Base-by-base conservation (phyloP, 257 asterid species). In the Capsicum pubescens region DNA sequence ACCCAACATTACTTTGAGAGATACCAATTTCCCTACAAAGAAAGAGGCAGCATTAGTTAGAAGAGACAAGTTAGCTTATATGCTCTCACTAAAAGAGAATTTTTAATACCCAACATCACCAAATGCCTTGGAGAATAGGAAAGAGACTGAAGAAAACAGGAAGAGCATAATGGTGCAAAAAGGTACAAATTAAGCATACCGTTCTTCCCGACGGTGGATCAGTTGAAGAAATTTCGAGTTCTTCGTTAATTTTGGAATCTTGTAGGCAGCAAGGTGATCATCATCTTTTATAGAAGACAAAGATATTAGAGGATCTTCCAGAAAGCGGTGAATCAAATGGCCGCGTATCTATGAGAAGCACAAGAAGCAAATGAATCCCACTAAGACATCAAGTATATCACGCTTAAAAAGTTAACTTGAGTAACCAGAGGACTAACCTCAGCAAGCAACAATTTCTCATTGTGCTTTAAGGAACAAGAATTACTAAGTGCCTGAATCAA, bases 191-290 rank as follows among this genome's bases (percentile, higher is more conserved):
- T 85, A 79, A 69, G 87, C 95, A 46, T 91, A 97, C 99, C 93
- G 93, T 87, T 95, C 98, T 88, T 94, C 98, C 78, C 97, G 92
- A 19, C 99, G 94, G 90, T 95, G 99, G 82, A 94, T 97, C 92
- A 97, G 86, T 88, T 97, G 99, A 82, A 97, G 97, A 91, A 91
- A 95, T 83, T 93, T 97, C 9, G 95, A 90, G 71, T 94, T 95
- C 89, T 91, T 93, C 84, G 88, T 61, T 74, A 87, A 86, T 84
- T 93, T 97, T 76, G 98, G 95, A 86, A 97, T 93, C 90, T 93
- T 97, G 87, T 95, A 95, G 79, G 98, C 99, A 60, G 98, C 92
- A 82, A 95, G 95, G 91, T 97, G 99, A 78, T 93, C 98, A 48
- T 95, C 99, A 82, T 97, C 99, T 89, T 89, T 97, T 77, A 95